Evolutionary conservation across 345 rosid species (phyloP).

Genomic region (Syzygium aqueum): DNA sequence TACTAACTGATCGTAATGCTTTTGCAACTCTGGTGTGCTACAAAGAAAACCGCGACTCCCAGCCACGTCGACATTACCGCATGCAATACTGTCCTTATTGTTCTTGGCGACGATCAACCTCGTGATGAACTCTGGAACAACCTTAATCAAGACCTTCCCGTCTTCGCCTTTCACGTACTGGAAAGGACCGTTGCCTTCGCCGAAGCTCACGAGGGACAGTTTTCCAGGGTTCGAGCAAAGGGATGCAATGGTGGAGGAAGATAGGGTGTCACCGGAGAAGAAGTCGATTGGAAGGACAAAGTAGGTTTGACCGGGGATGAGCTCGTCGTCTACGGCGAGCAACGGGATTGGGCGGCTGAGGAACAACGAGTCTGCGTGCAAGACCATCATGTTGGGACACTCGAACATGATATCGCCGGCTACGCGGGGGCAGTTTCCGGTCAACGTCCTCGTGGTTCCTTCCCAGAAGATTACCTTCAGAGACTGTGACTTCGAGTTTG

Average conservation of each 20-base stretch:
- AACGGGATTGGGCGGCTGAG: slow-evolving; percentile 29
- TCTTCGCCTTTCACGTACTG: slow-evolving; percentile 27
- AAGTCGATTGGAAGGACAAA: slow-evolving; percentile 27
- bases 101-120: slow-evolving; percentile 15
- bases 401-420: slow-evolving; percentile 38
- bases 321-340: slow-evolving; percentile 20
- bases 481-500: neutral
- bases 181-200: slow-evolving; percentile 1
- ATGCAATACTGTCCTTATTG: neutral
- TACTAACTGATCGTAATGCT: slow-evolving; percentile 69
- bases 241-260: slow-evolving; percentile 19
- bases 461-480: slow-evolving; percentile 28
- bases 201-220: slow-evolving; percentile 6
- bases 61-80: neutral
- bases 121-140: slow-evolving; percentile 42
- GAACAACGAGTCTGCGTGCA: slow-evolving; percentile 32
- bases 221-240: slow-evolving; percentile 3
- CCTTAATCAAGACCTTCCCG: slow-evolving; percentile 47
- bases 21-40: slow-evolving; percentile 83
- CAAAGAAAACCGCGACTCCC: slow-evolving; percentile 35
- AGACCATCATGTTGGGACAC: slow-evolving; percentile 25
- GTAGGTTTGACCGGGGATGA: slow-evolving; percentile 22
- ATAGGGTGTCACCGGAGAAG: slow-evolving; percentile 8
- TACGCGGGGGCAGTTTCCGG: neutral
- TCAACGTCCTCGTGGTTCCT: slow-evolving; percentile 15